Evolutionary conservation across 2,329 filamentous ascomycete species (phyloP).

Genomic region (Ophiostoma angusticollis): DNA sequence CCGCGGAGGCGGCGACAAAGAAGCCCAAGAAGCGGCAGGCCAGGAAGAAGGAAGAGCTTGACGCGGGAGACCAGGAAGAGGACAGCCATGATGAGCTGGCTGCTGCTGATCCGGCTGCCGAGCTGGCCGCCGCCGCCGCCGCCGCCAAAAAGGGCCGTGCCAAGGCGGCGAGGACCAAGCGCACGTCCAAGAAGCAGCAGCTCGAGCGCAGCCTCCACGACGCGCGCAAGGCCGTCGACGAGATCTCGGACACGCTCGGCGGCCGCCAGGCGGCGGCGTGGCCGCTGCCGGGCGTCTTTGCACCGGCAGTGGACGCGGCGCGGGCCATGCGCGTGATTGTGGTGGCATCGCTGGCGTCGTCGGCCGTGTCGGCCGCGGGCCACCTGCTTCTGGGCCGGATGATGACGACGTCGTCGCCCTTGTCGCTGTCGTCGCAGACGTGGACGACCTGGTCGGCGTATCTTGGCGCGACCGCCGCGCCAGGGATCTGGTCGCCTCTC

Average conservation of each 20-base stretch:
- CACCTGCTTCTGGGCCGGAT: slow-evolving; percentile 1
- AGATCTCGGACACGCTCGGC: not conserved
- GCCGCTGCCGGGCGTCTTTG: slow-evolving; percentile 9
- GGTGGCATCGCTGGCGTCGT: slow-evolving; percentile 1
- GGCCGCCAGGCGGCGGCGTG: not conserved
- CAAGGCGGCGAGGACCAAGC: not conserved
- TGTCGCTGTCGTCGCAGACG: not conserved
- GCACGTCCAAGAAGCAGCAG: not conserved
- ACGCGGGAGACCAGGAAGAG: not conserved
- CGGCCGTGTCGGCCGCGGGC: not conserved
- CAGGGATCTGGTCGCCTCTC: not conserved
- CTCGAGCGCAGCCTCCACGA: not conserved
- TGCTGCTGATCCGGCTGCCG: not conserved
- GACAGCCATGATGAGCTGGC: not conserved
- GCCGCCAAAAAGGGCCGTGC: not conserved
- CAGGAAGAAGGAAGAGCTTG: not conserved
- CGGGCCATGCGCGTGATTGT: not conserved
- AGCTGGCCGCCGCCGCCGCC: not conserved
- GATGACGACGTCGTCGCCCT: not conserved
- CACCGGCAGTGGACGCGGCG: slow-evolving; percentile 4
- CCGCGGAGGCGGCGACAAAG: not conserved
- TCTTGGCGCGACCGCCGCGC: not conserved
- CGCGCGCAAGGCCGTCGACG: not conserved
- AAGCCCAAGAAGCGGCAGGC: not conserved
- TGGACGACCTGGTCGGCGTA: slow-evolving; percentile 4